A percentile compares a stretch with the other conserved stretches of the same genome.
These are phyloP conservation scores for Abrus pulchellus DNA, from an alignment of 306 rosid genomes.

Conservation along the genomic window DNA sequence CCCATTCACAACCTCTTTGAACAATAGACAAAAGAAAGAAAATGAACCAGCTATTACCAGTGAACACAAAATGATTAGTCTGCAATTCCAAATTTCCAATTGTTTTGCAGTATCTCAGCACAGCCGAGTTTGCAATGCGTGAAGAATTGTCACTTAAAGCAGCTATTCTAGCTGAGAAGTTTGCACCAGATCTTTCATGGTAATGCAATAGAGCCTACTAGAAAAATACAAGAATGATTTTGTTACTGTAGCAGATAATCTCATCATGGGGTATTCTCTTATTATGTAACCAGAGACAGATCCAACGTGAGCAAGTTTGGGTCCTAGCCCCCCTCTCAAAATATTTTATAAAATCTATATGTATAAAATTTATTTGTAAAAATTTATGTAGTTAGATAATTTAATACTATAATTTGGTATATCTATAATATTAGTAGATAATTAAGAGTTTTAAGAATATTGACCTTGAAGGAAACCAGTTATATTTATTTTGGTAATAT, in stretches of 20 bases:
- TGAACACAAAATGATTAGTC: slow-evolving; percentile 41
- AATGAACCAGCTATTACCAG: slow-evolving; percentile 44
- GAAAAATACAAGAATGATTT: neutral
- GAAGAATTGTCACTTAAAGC: slow-evolving; percentile 98
- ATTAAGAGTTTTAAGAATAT: no score
- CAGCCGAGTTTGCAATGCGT: slow-evolving; percentile 99
- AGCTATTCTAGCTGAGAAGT: slow-evolving; percentile 99
- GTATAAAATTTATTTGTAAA: no score
- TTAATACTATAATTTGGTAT: no score
- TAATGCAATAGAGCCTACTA: slow-evolving; percentile 47
- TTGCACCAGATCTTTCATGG: slow-evolving; percentile 99
- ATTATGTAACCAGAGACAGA: slow-evolving; percentile 20
- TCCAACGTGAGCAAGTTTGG: no score
- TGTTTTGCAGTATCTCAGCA: slow-evolving; percentile 90
- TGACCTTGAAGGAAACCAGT: no score
- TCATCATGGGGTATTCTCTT: slow-evolving; percentile 26
- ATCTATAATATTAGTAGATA: no score
- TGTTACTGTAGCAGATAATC: slow-evolving; percentile 21
- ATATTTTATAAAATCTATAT: no score
- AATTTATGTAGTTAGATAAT: no score
- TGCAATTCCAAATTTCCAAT: slow-evolving; percentile 51
- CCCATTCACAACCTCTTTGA: neutral
- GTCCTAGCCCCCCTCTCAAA: no score
- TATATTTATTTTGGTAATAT: no score
- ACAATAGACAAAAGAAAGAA: slow-evolving; percentile 21